Evolutionary conservation across 192 early-diverging fungal genomes (phyloP).

Genomic region (Mortierella alpina): DNA sequence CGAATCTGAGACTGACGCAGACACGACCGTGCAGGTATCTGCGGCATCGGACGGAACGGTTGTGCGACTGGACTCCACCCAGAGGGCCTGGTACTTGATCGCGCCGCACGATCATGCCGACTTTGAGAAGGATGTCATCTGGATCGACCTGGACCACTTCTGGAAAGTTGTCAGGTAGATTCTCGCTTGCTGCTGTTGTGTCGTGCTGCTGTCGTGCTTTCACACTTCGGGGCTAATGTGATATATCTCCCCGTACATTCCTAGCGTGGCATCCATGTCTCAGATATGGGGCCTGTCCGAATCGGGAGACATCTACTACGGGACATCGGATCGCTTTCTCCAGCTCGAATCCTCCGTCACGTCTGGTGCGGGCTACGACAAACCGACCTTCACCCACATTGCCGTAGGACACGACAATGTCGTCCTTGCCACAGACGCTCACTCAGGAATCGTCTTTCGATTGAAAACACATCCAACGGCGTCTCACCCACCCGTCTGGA

Average conservation of each 20-base stretch:
- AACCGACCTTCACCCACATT: constrained; percentile 32
- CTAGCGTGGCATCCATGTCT: constrained; percentile 42
- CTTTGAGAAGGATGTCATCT: constrained; percentile 43
- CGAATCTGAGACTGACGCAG: constrained; percentile 9
- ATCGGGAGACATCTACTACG: constrained; percentile 32
- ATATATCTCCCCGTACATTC: not conserved
- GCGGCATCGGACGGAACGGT: constrained; percentile 46
- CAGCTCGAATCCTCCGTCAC: constrained; percentile 32
- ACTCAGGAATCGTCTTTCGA: constrained; percentile 40
- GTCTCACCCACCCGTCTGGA: constrained; percentile 43
- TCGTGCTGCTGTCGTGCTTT: not conserved
- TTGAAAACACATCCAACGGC: constrained; percentile 25
- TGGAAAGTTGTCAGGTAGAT: constrained; percentile 51
- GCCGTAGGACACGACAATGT: constrained; percentile 37
- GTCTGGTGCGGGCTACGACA: constrained; percentile 35
- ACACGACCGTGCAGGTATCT: constrained; percentile 35
- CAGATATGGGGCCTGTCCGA: constrained; percentile 47
- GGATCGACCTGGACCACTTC: constrained; percentile 42
- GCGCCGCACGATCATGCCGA: constrained; percentile 24
- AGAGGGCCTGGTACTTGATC: constrained; percentile 42
- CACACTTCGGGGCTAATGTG: not conserved
- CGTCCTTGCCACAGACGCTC: constrained; percentile 37
- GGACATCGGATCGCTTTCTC: constrained; percentile 32
- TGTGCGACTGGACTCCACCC: constrained; percentile 32
- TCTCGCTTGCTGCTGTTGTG: not conserved